Conservation (phyloP, 768 basidiomycete genomes). For the Crucibulum laeve region DNA sequence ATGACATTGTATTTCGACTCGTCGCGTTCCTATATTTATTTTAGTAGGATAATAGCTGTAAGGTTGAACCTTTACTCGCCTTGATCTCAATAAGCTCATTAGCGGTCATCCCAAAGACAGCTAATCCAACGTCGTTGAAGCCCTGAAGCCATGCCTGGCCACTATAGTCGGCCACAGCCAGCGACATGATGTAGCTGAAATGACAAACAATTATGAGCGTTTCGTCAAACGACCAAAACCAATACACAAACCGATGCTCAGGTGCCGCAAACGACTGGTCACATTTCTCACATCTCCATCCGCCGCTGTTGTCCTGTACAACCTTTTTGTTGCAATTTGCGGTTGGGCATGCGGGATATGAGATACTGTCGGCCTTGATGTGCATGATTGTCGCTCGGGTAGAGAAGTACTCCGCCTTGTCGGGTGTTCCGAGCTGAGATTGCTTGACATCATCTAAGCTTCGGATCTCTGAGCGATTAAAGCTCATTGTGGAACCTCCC, state of each 20-base stretch:
- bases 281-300: slow-evolving; percentile 96
- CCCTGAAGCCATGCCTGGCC: slow-evolving; percentile 90
- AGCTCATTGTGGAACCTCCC: slow-evolving; percentile 32
- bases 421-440: slow-evolving; percentile 66
- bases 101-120: slow-evolving; percentile 73
- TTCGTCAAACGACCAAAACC: not conserved
- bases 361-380: slow-evolving; percentile 76
- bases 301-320: slow-evolving; percentile 49
- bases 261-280: slow-evolving; percentile 65
- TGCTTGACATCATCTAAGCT: slow-evolving; percentile 78
- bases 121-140: slow-evolving; percentile 88
- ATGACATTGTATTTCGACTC: slow-evolving; percentile 53
- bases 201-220: not conserved
- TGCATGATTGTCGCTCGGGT: slow-evolving; percentile 82
- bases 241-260: slow-evolving; percentile 65
- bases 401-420: slow-evolving; percentile 79
- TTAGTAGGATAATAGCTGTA: not conserved
- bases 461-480: slow-evolving; percentile 72
- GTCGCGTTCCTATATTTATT: slow-evolving; percentile 45
- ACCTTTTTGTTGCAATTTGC: slow-evolving; percentile 90
- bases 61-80: slow-evolving; percentile 28
- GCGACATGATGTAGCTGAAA: slow-evolving; percentile 69
- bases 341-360: slow-evolving; percentile 86
- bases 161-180: slow-evolving; percentile 89
- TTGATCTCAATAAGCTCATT: slow-evolving; percentile 74